These are phyloP conservation scores for Multifurca ochricompacta DNA, from an alignment of 768 basidiomycete genomes.

Conservation along the genomic window DNA sequence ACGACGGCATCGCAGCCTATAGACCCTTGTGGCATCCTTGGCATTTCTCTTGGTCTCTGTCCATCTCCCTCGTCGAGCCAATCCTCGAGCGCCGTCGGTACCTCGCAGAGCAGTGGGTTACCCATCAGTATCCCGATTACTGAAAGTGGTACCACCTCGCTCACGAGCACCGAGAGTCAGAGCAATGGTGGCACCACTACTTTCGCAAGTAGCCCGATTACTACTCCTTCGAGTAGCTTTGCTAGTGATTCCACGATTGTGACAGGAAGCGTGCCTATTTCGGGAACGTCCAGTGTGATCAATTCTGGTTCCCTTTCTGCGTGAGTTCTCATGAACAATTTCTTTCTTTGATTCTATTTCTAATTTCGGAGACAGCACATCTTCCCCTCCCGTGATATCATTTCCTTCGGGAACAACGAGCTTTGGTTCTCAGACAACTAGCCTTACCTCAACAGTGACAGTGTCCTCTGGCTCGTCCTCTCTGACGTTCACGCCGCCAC, in stretches of 20 bases:
- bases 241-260: not conserved
- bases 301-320: not conserved
- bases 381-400: slow-evolving; percentile 11
- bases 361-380: not conserved
- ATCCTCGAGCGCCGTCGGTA: slow-evolving; percentile 17
- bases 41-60: not conserved
- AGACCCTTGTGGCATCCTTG: not conserved
- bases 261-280: not conserved
- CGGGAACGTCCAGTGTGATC: not conserved
- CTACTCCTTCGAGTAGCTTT: not conserved
- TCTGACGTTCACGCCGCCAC: slow-evolving; percentile 22
- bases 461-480: slow-evolving; percentile 15
- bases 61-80: slow-evolving; percentile 33
- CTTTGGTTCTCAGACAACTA: not conserved
- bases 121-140: not conserved
- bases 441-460: slow-evolving; percentile 5
- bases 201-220: not conserved
- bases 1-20: not conserved
- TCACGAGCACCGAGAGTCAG: not conserved
- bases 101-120: not conserved
- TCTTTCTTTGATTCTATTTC: not conserved
- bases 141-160: not conserved
- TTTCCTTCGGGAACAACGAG: slow-evolving; percentile 11
- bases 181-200: not conserved
- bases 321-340: not conserved